Conservation (phyloP, 2,329 filamentous ascomycete genomes). For the Fusarium lyarnte region DNA sequence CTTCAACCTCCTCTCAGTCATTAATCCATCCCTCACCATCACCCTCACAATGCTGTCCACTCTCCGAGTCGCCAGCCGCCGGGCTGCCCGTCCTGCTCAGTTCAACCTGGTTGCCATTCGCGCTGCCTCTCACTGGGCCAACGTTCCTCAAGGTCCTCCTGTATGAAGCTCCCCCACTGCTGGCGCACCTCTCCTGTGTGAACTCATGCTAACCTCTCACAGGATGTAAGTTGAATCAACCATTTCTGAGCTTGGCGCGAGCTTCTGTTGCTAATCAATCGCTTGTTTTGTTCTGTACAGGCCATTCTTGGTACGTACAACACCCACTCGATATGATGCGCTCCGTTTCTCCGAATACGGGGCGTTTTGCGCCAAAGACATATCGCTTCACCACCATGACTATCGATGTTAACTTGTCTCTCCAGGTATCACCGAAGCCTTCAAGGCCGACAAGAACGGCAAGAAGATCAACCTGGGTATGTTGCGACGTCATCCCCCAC, state of each 20-base stretch:
- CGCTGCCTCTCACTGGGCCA: constrained; percentile 85
- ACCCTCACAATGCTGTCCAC: constrained; percentile 63
- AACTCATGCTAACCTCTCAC: constrained; percentile 31
- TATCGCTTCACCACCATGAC: constrained; percentile 17
- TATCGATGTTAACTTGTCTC: constrained; percentile 36
- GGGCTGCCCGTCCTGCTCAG: constrained; percentile 54
- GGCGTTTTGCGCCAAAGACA: constrained; percentile 10
- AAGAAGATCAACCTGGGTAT: constrained; percentile 98
- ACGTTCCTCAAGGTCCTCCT: constrained; percentile 92
- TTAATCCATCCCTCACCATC: constrained; percentile 16
- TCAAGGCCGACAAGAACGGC: constrained; percentile 93
- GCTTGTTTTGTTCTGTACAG: constrained; percentile 52
- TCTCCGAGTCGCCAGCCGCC: constrained; percentile 63
- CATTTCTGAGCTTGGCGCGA: constrained; percentile 14
- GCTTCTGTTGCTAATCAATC: constrained; percentile 37
- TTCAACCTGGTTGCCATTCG: constrained; percentile 54
- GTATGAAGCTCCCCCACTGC: constrained; percentile 64
- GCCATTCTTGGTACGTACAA: constrained; percentile 75
- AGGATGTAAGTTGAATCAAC: constrained; percentile 51
- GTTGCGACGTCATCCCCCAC: constrained; percentile 41
- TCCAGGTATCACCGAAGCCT: constrained; percentile 92
- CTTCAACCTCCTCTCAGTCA: constrained; percentile 22
- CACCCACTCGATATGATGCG: constrained; percentile 28
- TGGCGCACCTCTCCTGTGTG: constrained; percentile 19
- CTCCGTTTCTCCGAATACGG: constrained; percentile 17